Base-by-base conservation (phyloP, 2,329 filamentous ascomycete species). In the Purpureocillium lavendulum region DNA sequence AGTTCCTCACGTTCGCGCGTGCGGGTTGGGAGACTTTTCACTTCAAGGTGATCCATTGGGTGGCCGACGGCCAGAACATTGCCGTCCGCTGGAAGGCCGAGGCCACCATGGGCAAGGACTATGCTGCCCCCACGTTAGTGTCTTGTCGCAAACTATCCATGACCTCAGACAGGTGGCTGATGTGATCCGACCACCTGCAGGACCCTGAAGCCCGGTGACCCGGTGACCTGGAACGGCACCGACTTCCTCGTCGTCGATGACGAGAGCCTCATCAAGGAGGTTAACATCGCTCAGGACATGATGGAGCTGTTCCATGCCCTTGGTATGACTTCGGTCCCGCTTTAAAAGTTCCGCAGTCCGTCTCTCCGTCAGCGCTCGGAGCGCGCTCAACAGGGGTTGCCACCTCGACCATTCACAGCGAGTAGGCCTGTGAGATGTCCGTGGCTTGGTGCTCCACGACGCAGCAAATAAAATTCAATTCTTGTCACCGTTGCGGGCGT, bases 181-280 rank as follows among this genome's bases (percentile, higher is more conserved):
- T 26, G 5, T 26, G 21, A 6, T 26, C 21, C 21, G 10, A 26
- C 21, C 10, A 26, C 12, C 11, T 14, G 30, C 31, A 38, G 33
- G 18, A 14, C 28, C 11, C 36, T 40, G 12, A 45, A 43, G 33
- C 12, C 33, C 10, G 39, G 44, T 29, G 41, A 41, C 33, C 21
- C 33, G 13, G 30, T 37, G n/a, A 34, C 31, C 12, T 44, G 33
- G 33, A 44, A 41, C 30, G 39, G 42, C 3, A 41, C 36, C 6
- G 39, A 39, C 26, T 44, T 42, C 21, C 42, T 42, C 30, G 42
- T 42, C 24, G 9, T 44, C n/a, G 42, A 44, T n/a, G 14, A 29
- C 21, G 15, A 13, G 13, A 37, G 30, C 15, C 24, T 36, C n/a
- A 11, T 40, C 16, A 30, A 38, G 17, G 41, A 43, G 35, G 15